Evolutionary conservation across 2,329 filamentous ascomycete genomes (phyloP), one percentile per base, ranked within the genome.

Genomic region (Fusarium siculi): DNA sequence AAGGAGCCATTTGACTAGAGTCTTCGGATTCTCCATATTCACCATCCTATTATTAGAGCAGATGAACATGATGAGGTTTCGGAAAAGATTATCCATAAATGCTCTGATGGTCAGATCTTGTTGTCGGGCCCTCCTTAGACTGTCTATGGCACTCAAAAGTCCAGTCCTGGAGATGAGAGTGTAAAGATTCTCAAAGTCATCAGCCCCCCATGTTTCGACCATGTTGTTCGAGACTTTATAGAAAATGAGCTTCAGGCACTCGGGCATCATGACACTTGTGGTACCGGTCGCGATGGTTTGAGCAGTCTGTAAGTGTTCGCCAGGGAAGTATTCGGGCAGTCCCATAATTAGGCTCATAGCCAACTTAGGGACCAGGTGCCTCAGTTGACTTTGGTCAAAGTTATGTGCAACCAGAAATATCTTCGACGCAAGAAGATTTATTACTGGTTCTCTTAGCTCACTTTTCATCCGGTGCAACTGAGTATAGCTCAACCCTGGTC

Each of bases 201-300:
- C 23, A 14, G 16, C 42, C 7, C 12, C 0, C 16, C 10, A 44
- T 1, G 0, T 0, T 12, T 0, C 2, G 42, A 12, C 4, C 23
- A 25, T 14, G 10, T 25, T 7, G 0, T 25, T 25, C 1, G 23
- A 25, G 16, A 44, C 2, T 4, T 6, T 1, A 4, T 44, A 25
- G 23, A 44, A 14, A 0, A 44, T 19, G 4, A 44, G 42, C 16
- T 25, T 44, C 4, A 44, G 23, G 23, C 23, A 44, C 23, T 44
- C 23, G 0, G 16, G 42, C 0, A 25, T 25, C 7, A 25, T 19
- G 16, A 25, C 4, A 3, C 9, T 14, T 25, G 7, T 0, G 7
- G 42, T 19, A 3, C 23, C 16, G 0, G 23, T 25, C 2, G 7
- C 0, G 10, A 44, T 44, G 0, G 25, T 44, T 19, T 44, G 23